phyloP scores from a whole-genome alignment of 2,329 filamentous ascomycete species.

The Leptographium lundbergii region DNA sequence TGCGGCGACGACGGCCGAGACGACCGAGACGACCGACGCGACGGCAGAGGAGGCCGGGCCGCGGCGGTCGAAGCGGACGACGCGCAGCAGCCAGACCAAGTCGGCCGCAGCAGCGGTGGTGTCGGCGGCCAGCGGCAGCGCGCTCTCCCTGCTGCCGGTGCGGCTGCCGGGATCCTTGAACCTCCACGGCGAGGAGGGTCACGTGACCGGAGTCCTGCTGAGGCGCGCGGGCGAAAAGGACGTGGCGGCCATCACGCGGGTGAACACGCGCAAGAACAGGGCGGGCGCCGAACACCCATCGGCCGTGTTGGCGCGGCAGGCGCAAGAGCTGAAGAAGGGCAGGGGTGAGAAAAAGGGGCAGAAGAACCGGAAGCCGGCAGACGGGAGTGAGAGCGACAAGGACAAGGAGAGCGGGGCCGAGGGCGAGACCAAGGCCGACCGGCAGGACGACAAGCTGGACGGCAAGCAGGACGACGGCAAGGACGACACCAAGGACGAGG shows the following conservation, averaged over 20 bases:
- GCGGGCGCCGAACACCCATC: constrained; percentile 21
- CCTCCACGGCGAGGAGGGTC: constrained; percentile 14
- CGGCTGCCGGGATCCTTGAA: constrained; percentile 19
- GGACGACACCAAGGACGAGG: neutral
- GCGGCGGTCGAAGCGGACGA: neutral
- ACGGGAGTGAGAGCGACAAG: neutral
- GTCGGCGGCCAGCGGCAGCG: neutral
- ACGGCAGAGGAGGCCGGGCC: neutral
- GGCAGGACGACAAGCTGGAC: no score
- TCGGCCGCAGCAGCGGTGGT: neutral
- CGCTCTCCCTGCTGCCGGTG: constrained; percentile 19
- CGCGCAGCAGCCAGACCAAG: neutral
- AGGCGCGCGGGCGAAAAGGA: constrained; percentile 27
- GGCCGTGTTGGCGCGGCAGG: constrained; percentile 17
- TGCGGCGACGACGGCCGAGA: neutral
- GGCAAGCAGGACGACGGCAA: no score
- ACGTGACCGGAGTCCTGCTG: constrained; percentile 9
- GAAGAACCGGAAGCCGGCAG: constrained; percentile 13
- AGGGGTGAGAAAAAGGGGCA: constrained; percentile 15
- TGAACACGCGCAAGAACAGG: constrained; percentile 34
- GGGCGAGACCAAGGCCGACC: neutral
- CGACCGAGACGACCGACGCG: neutral
- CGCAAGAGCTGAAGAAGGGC: neutral
- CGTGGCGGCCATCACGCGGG: constrained; percentile 26
- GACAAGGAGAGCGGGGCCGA: neutral